phyloP scores from a whole-genome alignment of 1,139 yeast species.

The Yamadazyma trypodendri region DNA sequence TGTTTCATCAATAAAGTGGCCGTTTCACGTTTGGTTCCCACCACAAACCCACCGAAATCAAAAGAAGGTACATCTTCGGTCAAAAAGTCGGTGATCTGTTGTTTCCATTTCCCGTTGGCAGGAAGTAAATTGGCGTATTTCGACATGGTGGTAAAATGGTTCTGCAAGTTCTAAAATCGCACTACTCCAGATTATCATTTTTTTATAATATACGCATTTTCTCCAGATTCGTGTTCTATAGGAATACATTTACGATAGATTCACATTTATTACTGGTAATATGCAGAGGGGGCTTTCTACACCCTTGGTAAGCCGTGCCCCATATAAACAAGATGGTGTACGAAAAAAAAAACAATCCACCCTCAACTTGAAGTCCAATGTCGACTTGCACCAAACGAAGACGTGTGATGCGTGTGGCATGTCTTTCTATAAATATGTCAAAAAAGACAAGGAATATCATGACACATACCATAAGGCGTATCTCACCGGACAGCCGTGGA shows the following conservation, averaged over 20 bases:
- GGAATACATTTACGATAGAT: no score
- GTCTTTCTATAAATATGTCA: slow-evolving; percentile 50
- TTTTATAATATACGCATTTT: no score
- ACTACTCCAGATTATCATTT: slow-evolving; percentile 2
- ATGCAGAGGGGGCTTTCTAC: no score
- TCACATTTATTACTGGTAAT: no score
- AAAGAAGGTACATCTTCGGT: slow-evolving; percentile 90
- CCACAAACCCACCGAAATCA: slow-evolving; percentile 93
- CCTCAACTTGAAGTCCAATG: slow-evolving; percentile 7
- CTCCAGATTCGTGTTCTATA: no score
- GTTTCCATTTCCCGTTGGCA: slow-evolving; percentile 73
- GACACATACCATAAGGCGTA: slow-evolving; percentile 46
- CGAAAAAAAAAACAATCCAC: slow-evolving; percentile 6
- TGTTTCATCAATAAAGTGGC: slow-evolving; percentile 85
- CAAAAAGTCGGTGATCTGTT: slow-evolving; percentile 70
- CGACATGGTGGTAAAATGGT: neutral
- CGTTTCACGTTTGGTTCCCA: slow-evolving; percentile 69
- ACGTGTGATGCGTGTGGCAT: slow-evolving; percentile 60
- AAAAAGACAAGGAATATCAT: slow-evolving; percentile 49
- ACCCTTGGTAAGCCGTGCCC: no score
- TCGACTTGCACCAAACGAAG: slow-evolving; percentile 11
- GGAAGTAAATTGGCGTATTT: slow-evolving; percentile 63
- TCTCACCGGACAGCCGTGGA: slow-evolving; percentile 49
- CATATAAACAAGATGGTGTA: neutral
- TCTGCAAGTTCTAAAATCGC: neutral